Evolutionary conservation across 176 grass and related monocot species (phyloP).

Genomic region (Cocos nucifera): DNA sequence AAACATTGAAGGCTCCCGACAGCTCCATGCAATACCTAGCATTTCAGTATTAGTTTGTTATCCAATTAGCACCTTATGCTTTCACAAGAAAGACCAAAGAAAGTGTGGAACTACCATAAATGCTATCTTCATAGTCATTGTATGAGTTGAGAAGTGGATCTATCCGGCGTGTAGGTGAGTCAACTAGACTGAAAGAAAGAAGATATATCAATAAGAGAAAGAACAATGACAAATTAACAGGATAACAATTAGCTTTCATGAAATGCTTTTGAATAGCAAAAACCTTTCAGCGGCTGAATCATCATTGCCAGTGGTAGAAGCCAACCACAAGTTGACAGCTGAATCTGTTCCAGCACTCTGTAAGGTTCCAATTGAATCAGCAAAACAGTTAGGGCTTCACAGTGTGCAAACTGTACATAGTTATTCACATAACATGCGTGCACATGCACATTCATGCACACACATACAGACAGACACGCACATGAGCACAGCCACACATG

Average conservation of each 20-base stretch:
- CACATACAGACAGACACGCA: too few relatives aligned
- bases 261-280: not conserved
- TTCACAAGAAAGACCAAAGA: conserved; percentile 11
- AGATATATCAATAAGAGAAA: conserved; percentile 28
- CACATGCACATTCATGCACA: too few relatives aligned
- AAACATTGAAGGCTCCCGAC: conserved; percentile 72
- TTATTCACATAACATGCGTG: too few relatives aligned
- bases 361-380: conserved; percentile 25
- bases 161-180: conserved; percentile 42
- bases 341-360: conserved; percentile 99
- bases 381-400: not conserved
- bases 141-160: conserved; percentile 81
- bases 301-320: conserved; percentile 34
- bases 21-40: conserved; percentile 96
- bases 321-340: conserved; percentile 92
- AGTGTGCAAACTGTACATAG: too few relatives aligned
- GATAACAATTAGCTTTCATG: not conserved
- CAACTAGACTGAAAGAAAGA: conserved; percentile 39
- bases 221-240: conserved; percentile 25
- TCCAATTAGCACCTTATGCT: conserved; percentile 13
- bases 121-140: conserved; percentile 96
- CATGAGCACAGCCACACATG: too few relatives aligned
- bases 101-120: conserved; percentile 52
- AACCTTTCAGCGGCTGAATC: conserved; percentile 67
- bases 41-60: conserved; percentile 16